These are phyloP conservation scores for Cryomyces minteri DNA, from an alignment of 495 filamentous ascomycete species.

Conservation along the genomic window DNA sequence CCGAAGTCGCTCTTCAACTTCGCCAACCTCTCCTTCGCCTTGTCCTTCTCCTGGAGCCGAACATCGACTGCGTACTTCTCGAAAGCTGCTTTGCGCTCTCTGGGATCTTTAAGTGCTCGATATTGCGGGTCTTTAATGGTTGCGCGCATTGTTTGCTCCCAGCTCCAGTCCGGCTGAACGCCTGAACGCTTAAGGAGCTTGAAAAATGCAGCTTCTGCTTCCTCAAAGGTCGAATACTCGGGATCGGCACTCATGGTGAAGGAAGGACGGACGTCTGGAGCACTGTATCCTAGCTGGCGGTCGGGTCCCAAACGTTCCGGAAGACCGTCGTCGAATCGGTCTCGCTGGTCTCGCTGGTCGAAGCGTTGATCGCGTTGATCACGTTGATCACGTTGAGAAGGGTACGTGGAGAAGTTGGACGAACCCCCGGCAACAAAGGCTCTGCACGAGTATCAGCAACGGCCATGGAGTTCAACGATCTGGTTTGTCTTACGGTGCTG, in stretches of 20 bases:
- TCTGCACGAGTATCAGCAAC: conserved; percentile 18
- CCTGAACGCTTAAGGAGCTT: conserved; percentile 74
- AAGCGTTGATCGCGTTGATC: not conserved
- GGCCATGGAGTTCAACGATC: not conserved
- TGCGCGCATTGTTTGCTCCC: conserved; percentile 74
- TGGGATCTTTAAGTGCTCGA: conserved; percentile 82
- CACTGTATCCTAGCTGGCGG: conserved; percentile 46
- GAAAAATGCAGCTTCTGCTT: conserved; percentile 85
- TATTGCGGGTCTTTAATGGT: conserved; percentile 92
- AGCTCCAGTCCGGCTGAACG: conserved; percentile 80
- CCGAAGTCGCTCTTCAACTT: conserved; percentile 89
- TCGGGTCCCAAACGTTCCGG: conserved; percentile 40
- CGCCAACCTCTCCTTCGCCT: conserved; percentile 81
- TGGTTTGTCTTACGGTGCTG: conserved; percentile 37
- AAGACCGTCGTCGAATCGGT: conserved; percentile 29
- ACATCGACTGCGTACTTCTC: conserved; percentile 90
- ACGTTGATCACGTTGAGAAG: no score
- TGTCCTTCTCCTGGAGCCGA: conserved; percentile 82
- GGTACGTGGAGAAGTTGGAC: conserved; percentile 30
- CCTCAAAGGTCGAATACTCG: conserved; percentile 69
- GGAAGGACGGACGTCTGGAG: conserved; percentile 36
- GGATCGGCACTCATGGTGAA: conserved; percentile 47
- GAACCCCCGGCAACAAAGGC: conserved; percentile 47
- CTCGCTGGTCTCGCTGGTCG: conserved; percentile 15
- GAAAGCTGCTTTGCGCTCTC: conserved; percentile 79